phyloP scores from a whole-genome alignment of 352 stramenopile genomes.

The Phytophthora ohioensis region DNA sequence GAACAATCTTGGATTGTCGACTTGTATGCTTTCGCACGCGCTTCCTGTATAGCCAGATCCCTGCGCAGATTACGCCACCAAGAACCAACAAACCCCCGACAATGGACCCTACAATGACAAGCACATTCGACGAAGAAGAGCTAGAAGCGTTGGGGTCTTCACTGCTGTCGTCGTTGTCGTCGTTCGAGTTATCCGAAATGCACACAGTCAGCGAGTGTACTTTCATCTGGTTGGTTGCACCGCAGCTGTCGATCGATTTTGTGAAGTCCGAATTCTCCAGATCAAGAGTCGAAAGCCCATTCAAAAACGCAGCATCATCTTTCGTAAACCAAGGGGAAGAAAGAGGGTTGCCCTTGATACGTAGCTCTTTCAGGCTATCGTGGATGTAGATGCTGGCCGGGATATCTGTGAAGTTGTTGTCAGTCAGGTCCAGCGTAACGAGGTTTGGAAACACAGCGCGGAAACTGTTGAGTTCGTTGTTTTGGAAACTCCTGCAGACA shows the following conservation, averaged over 20 bases:
- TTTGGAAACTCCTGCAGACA: slow-evolving; percentile 46
- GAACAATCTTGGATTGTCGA: slow-evolving; percentile 23
- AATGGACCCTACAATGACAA: slow-evolving; percentile 44
- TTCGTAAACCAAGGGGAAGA: slow-evolving; percentile 52
- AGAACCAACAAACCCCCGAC: slow-evolving; percentile 51
- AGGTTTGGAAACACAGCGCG: slow-evolving; percentile 65
- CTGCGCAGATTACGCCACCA: slow-evolving; percentile 23
- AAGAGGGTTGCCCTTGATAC: slow-evolving; percentile 58
- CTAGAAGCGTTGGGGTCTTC: slow-evolving; percentile 2
- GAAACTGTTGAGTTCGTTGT: slow-evolving; percentile 64
- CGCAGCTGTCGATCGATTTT: slow-evolving; percentile 37
- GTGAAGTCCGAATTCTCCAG: slow-evolving; percentile 47
- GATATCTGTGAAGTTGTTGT: slow-evolving; percentile 64
- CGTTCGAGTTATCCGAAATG: slow-evolving; percentile 31
- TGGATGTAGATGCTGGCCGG: slow-evolving; percentile 60
- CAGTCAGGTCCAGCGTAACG: slow-evolving; percentile 57
- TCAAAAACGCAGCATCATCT: slow-evolving; percentile 38
- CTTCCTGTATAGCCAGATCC: slow-evolving; percentile 31
- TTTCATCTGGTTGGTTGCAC: slow-evolving; percentile 17
- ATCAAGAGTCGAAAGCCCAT: slow-evolving; percentile 43
- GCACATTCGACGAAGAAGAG: slow-evolving; percentile 21
- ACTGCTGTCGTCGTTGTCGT: slow-evolving; percentile 24
- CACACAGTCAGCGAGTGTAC: slow-evolving; percentile 43
- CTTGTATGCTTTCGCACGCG: slow-evolving; percentile 11
- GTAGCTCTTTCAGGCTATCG: slow-evolving; percentile 48